These are phyloP conservation scores for Beauveria sp. DNA, from an alignment of 2,329 filamentous ascomycete species.

Conservation along the genomic window DNA sequence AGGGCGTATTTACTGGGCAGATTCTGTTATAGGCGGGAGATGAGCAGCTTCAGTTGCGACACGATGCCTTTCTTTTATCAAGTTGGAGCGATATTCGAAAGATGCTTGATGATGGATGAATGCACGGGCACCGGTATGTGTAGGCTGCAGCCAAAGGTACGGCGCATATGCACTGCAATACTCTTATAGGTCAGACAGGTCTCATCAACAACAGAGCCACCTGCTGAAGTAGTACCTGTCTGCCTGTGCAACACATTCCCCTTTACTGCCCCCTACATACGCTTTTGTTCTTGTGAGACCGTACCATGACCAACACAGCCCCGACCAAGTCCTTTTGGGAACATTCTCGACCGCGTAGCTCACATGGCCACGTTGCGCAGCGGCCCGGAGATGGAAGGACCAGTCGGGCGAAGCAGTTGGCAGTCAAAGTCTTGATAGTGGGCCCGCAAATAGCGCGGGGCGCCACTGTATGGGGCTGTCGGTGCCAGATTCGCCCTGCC, in stretches of 20 bases:
- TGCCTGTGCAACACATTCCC: neutral
- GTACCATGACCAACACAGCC: neutral
- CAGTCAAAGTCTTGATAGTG: too few relatives aligned
- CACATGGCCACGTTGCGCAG: neutral
- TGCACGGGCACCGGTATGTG: too few relatives aligned
- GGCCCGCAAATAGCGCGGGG: neutral
- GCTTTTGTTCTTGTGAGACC: neutral
- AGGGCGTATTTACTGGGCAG: too few relatives aligned
- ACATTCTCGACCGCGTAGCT: neutral
- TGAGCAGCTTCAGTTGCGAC: too few relatives aligned
- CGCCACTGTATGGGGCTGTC: neutral
- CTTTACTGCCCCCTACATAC: neutral
- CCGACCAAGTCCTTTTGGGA: neutral
- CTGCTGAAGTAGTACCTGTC: neutral
- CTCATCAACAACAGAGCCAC: too few relatives aligned
- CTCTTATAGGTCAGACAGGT: neutral
- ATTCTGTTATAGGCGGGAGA: too few relatives aligned
- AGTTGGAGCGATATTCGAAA: too few relatives aligned
- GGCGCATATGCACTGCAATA: neutral
- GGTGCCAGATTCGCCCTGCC: neutral
- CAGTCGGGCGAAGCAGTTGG: slow-evolving; percentile 12
- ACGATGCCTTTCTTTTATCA: too few relatives aligned
- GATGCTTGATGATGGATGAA: too few relatives aligned
- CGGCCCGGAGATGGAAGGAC: neutral
- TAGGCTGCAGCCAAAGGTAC: too few relatives aligned